A percentile compares a stretch with the other conserved stretches of the same genome.
phyloP scores from a whole-genome alignment of 148 eudicot genomes.

The Linanthus parryae region DNA sequence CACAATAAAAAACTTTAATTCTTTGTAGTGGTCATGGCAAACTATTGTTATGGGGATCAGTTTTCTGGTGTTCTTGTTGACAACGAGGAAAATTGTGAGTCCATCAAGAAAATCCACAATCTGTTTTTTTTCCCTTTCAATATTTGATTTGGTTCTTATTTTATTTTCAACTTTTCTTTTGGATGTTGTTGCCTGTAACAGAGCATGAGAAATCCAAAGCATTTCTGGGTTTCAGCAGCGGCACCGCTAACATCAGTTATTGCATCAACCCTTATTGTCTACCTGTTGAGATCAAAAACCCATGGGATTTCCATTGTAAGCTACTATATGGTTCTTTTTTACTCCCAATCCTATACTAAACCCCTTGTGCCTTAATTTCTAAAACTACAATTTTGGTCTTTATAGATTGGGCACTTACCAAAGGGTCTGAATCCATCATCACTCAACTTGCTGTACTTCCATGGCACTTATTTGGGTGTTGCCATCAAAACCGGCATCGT shows the following conservation, averaged over 20 bases:
- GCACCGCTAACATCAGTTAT: slow-evolving; percentile 81
- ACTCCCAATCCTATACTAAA: not conserved
- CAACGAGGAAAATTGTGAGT: slow-evolving; percentile 71
- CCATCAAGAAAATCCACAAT: not conserved
- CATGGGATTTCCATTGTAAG: slow-evolving; percentile 65
- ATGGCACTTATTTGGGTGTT: slow-evolving; percentile 49
- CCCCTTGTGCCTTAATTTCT: not conserved
- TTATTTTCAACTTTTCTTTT: not conserved
- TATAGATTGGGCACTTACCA: slow-evolving; percentile 72
- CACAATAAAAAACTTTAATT: not conserved
- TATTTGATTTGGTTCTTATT: not conserved
- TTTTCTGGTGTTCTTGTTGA: slow-evolving; percentile 61
- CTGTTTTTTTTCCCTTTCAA: not conserved
- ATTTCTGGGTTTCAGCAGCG: slow-evolving; percentile 92
- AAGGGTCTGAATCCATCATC: slow-evolving; percentile 93
- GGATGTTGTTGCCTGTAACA: slow-evolving; percentile 20
- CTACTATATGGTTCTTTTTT: not conserved
- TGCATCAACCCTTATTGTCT: slow-evolving; percentile 61
- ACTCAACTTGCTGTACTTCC: slow-evolving; percentile 55
- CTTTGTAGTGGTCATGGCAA: slow-evolving; percentile 91
- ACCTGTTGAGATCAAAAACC: slow-evolving; percentile 42
- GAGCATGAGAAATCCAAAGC: slow-evolving; percentile 64
- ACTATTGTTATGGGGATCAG: slow-evolving; percentile 70
- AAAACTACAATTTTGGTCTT: not conserved
- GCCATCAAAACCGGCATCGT: slow-evolving; percentile 82